Base-by-base conservation (phyloP, 306 rosid species). In the Ormosia semicastrata region DNA sequence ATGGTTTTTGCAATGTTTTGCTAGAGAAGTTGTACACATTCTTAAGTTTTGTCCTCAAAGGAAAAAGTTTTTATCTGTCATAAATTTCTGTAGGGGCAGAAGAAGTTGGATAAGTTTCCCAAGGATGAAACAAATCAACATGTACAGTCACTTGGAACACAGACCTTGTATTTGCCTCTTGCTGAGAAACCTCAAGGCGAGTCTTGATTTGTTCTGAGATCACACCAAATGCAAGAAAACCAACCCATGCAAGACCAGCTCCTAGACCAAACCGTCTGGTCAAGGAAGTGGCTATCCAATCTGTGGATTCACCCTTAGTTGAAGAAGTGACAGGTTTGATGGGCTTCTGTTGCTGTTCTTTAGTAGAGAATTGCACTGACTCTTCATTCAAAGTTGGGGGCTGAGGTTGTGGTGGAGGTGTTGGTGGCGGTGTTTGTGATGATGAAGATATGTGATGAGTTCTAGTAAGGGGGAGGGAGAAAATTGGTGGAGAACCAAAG, bases 221-320 rank as follows among this genome's bases (percentile, higher is more conserved):
- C 0, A 93, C 94, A 66, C 98, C 99, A 49, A 89, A 69, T 9
- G 98, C 94, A 36, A 93, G 96, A 81, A 93, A 93, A 36, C 85
- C 91, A 83, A 87, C 96, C 98, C 99, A 95, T 2, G 98, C 96
- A 78, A 95, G 99, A 71, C 99, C 99, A 37, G 99, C 97, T 57
- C 96, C 98, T 6, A 95, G 87, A 4, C 99, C 99, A 36, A 93
- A 95, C 63, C 99, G 79, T 81, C 98, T 92, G 2, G 94, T 95
- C 62, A 95, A 81, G 18, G 85, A 83, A 43, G 96, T 85, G 79
- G 99, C 98, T 36, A 93, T 84, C 99, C 99, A 95, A 56, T 93
- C 98, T 24, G 98, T 92, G 78, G 97, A 86, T 2, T 95, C 99
- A 68, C 77, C 91, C 76, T 88, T 86, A 14, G 83, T 67, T 54